A percentile compares a stretch with the other conserved stretches of the same genome.
Conservation (phyloP, 495 filamentous ascomycete genomes). For the Xylaria curta region DNA sequence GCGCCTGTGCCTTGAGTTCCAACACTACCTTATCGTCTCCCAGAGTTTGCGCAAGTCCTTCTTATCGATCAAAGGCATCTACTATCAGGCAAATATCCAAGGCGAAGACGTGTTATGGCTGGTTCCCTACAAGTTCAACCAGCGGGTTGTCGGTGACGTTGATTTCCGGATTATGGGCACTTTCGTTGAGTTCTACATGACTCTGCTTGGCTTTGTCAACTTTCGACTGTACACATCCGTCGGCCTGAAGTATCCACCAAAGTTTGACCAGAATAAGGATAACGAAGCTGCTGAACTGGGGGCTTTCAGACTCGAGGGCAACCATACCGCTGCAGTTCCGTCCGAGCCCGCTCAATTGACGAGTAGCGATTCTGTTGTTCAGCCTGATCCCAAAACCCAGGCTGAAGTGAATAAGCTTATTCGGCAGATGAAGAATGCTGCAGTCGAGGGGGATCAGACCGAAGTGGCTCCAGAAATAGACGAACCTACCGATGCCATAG, state of each 20-base stretch:
- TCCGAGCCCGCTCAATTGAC: slow-evolving; percentile 58
- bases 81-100: slow-evolving; percentile 97
- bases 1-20: slow-evolving; percentile 88
- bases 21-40: slow-evolving; percentile 93
- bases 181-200: slow-evolving; percentile 98
- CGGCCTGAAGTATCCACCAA: slow-evolving; percentile 92
- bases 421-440: slow-evolving; percentile 55
- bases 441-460: slow-evolving; percentile 51
- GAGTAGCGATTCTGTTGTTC: slow-evolving; percentile 52
- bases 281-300: slow-evolving; percentile 87
- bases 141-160: slow-evolving; percentile 87
- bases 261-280: slow-evolving; percentile 86
- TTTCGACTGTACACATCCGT: slow-evolving; percentile 89
- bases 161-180: slow-evolving; percentile 99
- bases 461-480: slow-evolving; percentile 57
- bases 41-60: slow-evolving; percentile 93
- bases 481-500: slow-evolving; percentile 69
- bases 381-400: slow-evolving; percentile 59
- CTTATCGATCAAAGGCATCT: slow-evolving; percentile 98
- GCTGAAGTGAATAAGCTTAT: slow-evolving; percentile 62
- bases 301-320: slow-evolving; percentile 85
- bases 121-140: slow-evolving; percentile 96
- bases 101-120: slow-evolving; percentile 98
- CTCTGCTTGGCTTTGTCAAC: slow-evolving; percentile 92
- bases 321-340: slow-evolving; percentile 61